These are phyloP conservation scores for Coleophoma cylindrospora DNA, from an alignment of 2,329 filamentous ascomycete species.

Conservation along the genomic window DNA sequence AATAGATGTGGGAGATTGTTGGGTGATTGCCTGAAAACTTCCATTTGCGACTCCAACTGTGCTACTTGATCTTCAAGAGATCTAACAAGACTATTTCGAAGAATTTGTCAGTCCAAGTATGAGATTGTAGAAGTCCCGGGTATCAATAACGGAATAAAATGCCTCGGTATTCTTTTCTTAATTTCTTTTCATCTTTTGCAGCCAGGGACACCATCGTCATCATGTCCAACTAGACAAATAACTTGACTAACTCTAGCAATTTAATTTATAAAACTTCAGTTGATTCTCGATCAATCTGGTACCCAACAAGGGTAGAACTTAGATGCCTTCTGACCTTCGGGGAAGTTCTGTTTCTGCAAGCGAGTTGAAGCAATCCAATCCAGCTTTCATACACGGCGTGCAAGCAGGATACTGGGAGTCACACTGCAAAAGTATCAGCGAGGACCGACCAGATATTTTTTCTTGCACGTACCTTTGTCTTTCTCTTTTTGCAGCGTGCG, in stretches of 20 bases:
- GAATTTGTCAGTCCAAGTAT: too few relatives aligned
- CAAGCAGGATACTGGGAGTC: slow-evolving; percentile 1
- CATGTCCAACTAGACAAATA: too few relatives aligned
- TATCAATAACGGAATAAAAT: too few relatives aligned
- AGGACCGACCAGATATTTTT: not conserved
- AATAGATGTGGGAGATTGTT: not conserved
- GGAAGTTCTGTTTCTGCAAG: not conserved
- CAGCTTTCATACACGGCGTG: slow-evolving; percentile 2
- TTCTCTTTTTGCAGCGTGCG: slow-evolving; percentile 2
- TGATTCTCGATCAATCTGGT: too few relatives aligned
- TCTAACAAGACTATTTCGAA: not conserved
- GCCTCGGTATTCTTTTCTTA: too few relatives aligned
- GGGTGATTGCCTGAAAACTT: not conserved
- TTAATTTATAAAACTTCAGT: too few relatives aligned
- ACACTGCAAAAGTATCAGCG: not conserved
- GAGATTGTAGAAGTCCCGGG: not conserved
- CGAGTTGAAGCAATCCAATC: not conserved
- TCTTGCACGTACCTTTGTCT: not conserved
- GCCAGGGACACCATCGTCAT: too few relatives aligned
- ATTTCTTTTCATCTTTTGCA: too few relatives aligned
- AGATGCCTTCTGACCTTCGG: not conserved
- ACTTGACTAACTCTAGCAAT: too few relatives aligned
- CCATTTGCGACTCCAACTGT: slow-evolving; percentile 1
- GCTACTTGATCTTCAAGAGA: not conserved
- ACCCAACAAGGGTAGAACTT: too few relatives aligned